Base-by-base conservation (phyloP, 495 filamentous ascomycete species). In the Aspergillus coremiiformis region DNA sequence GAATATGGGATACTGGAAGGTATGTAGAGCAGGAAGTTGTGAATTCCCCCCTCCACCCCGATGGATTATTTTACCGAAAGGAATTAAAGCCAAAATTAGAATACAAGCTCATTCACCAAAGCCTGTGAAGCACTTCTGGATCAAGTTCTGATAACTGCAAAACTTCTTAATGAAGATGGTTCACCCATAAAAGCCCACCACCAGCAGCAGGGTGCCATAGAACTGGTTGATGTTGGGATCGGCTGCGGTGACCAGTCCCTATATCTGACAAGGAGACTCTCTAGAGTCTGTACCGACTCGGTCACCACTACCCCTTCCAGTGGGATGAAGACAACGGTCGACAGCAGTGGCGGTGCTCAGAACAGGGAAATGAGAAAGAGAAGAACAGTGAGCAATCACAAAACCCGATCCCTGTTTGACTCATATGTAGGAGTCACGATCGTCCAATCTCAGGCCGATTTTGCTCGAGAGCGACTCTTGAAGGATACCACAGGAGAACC, bases 161-260 rank as follows among this genome's bases (percentile, higher is more conserved):
- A 59, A 19, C 57, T 71, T 21, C 55, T 64, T 37, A 45, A 50
- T 26, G 39, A 59, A 37, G 47, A 30, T 32, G 49, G 44, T 15
- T 45, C 10, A 22, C 15, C 60, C 11, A 6, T 24, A 21, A 14
- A 15, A 35, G 37, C 14, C 6, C 37, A 17, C 3, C 37, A 19
- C 8, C 10, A 41, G 2, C 35, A 29, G 12, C n/a, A 30, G 4
- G 43, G 52, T 22, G 49, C 47, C 12, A 17, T 74, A 3, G 60
- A 55, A 15, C 32, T 78, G 8, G 44, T 78, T 9, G 76, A 78
- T 53, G 62, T 78, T 2, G 76, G 76, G 15, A 71, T 76, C 43
- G 75, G 76, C 7, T 78, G 76, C 39, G 76, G 76, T 17, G 75
- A 78, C 51, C 76, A 78, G 53, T 68, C 65, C 1, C 8, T 74